Conservation (phyloP, 2,329 filamentous ascomycete species). For the Knufia fluminis region DNA sequence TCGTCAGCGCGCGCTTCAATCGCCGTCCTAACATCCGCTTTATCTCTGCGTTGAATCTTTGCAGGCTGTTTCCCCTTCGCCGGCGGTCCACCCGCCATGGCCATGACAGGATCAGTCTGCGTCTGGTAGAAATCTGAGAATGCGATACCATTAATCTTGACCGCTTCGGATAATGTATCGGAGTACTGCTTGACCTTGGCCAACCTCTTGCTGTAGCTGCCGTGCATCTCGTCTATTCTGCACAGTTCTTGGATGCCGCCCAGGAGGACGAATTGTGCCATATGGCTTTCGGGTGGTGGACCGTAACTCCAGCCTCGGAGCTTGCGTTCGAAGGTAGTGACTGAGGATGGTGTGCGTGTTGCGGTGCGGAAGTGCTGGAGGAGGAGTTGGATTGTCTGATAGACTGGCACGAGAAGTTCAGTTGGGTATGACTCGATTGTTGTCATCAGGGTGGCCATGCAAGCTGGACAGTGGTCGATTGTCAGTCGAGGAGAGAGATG, state of each 20-base stretch:
- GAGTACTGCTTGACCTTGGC: constrained; percentile 14
- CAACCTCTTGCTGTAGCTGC: constrained; percentile 17
- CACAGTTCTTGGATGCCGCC: constrained; percentile 17
- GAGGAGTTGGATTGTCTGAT: constrained; percentile 18
- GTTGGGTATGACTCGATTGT: constrained; percentile 14
- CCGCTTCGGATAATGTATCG: constrained; percentile 10
- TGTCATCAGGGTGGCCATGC: constrained; percentile 9
- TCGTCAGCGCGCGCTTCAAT: constrained; percentile 4
- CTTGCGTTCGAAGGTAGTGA: constrained; percentile 15
- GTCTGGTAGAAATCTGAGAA: constrained; percentile 9
- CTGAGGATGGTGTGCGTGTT: constrained; percentile 17
- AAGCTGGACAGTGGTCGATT: constrained; percentile 10
- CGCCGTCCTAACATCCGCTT: neutral
- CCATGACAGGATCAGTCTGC: constrained; percentile 5
- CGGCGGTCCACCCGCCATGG: neutral
- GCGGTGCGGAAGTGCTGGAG: constrained; percentile 15
- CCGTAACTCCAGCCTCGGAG: constrained; percentile 16
- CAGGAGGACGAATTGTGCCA: constrained; percentile 17
- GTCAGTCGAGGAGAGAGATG: constrained; percentile 5
- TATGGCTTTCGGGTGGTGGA: constrained; percentile 15
- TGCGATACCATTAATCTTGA: constrained; percentile 6
- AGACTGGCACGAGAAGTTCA: constrained; percentile 14
- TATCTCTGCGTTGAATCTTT: neutral
- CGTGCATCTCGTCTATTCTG: constrained; percentile 18
- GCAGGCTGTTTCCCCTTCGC: constrained; percentile 2